Percentiles rank a stretch among this genome's conserved stretches.
Evolutionary conservation across 2,329 filamentous ascomycete species (phyloP).

Genomic region (Pseudogymnoascus sp.): DNA sequence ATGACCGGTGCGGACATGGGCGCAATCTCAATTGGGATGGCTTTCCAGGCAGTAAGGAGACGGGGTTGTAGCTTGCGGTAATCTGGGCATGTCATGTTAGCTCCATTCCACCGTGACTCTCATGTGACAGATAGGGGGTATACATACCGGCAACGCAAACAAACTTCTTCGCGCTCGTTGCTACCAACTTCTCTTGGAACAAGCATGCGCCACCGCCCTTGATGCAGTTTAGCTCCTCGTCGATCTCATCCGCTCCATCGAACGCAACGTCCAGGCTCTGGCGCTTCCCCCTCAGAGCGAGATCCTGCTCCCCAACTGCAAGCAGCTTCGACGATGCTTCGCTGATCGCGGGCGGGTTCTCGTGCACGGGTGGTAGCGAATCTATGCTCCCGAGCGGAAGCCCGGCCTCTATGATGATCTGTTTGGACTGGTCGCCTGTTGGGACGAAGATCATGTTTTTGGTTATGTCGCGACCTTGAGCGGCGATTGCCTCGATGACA

Average conservation of each 20-base stretch:
- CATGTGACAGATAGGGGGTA: not conserved
- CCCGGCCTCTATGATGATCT: slow-evolving; percentile 73
- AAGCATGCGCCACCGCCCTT: slow-evolving; percentile 97
- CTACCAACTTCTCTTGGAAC: slow-evolving; percentile 96
- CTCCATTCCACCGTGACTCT: not conserved
- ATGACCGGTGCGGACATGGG: slow-evolving; percentile 76
- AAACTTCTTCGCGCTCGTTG: slow-evolving; percentile 74
- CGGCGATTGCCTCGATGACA: slow-evolving; percentile 72
- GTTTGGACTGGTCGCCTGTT: slow-evolving; percentile 84
- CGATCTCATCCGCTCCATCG: slow-evolving; percentile 94
- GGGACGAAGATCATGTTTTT: slow-evolving; percentile 69
- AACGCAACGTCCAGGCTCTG: slow-evolving; percentile 78
- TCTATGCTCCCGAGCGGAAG: slow-evolving; percentile 55
- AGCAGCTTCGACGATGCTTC: slow-evolving; percentile 61
- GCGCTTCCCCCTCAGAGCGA: slow-evolving; percentile 29
- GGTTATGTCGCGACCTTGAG: slow-evolving; percentile 46
- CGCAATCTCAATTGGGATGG: slow-evolving; percentile 88
- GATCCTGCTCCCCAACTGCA: slow-evolving; percentile 35
- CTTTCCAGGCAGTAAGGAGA: slow-evolving; percentile 69
- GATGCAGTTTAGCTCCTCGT: slow-evolving; percentile 90
- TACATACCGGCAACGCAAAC: slow-evolving; percentile 71
- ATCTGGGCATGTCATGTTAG: slow-evolving; percentile 44
- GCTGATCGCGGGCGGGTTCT: slow-evolving; percentile 18
- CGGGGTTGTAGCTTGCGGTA: slow-evolving; percentile 79
- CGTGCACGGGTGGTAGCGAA: slow-evolving; percentile 25